Percentiles rank a stretch among this genome's conserved stretches.
phyloP scores from a whole-genome alignment of 495 filamentous ascomycete genomes.

The Jackrogersella minutella region DNA sequence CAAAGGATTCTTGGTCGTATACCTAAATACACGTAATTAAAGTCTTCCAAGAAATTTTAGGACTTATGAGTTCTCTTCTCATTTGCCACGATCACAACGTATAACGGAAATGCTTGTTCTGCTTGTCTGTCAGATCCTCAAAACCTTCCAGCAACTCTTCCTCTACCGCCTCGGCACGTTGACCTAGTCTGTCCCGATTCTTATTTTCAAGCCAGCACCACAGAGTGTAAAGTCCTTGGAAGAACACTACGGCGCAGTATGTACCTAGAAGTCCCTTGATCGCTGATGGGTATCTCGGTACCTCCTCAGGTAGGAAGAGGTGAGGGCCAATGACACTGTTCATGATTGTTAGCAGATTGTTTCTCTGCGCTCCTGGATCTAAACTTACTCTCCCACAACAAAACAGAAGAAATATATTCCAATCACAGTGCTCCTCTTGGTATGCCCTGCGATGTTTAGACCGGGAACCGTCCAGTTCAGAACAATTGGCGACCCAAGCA shows the following conservation, averaged over 20 bases:
- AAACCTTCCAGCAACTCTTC: constrained; percentile 39
- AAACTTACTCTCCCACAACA: constrained; percentile 35
- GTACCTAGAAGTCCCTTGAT: constrained; percentile 42
- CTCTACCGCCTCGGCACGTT: constrained; percentile 17
- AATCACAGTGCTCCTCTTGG: constrained; percentile 44
- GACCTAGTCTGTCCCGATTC: constrained; percentile 25
- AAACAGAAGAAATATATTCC: constrained; percentile 46
- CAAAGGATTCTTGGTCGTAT: too few species aligned
- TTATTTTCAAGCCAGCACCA: constrained; percentile 38
- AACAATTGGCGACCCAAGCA: constrained; percentile 54
- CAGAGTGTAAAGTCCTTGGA: constrained; percentile 29
- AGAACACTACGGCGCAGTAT: constrained; percentile 32
- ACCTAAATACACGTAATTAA: too few species aligned
- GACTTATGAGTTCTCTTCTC: background rate
- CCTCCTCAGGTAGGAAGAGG: constrained; percentile 43
- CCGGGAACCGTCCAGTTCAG: constrained; percentile 40
- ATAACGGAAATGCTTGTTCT: constrained; percentile 48
- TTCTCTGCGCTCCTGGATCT: background rate
- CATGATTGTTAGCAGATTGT: constrained; percentile 7
- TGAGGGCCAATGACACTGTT: constrained; percentile 46
- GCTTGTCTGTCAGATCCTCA: constrained; percentile 47
- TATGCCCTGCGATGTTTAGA: constrained; percentile 45
- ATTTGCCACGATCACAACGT: constrained; percentile 12
- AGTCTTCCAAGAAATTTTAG: too few species aligned
- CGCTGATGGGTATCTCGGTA: constrained; percentile 45